Evolutionary conservation across 495 filamentous ascomycete species (phyloP), one percentile per base, ranked within the genome.

Genomic region (Podospora fimiseda): DNA sequence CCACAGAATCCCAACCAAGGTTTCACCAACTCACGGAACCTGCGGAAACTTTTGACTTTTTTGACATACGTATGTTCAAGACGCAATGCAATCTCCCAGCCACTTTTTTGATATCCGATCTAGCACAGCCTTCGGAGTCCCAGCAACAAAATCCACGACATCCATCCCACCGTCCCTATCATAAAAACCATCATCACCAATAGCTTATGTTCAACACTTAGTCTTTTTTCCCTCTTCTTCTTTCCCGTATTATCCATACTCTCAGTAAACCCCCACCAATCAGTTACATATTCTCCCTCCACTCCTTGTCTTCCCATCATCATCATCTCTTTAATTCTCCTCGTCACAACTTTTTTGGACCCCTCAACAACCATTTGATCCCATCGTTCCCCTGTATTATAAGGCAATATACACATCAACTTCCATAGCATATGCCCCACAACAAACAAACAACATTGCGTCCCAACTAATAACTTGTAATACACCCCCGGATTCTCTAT

Each of bases 361-460:
- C 11, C 38, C 38, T 47, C 22, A 56, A 13, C 30, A 38, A 9
- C 43, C 23, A n/a, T 33, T 45, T 50, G 40, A 63, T 13, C 27
- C 52, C 16, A 7, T 64, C n/a, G n/a, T n/a, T n/a, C n/a, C n/a
- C n/a, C n/a, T n/a, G n/a, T n/a, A n/a, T n/a, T n/a, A n/a, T n/a
- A n/a, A n/a, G n/a, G n/a, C 68, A 38, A 87, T 83, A 55, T 81
- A 80, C 16, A 64, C 37, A 89, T 69, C 2, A 67, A 61, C 0
- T 85, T 74, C 43, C 81, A 72, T 0, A 71, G 55, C 56, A 84
- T 87, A 43, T 75, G 71, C 27, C 78, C 40, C 2, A 55, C 44
- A 65, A 77, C 77, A 49, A 87, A 83, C 60, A 88, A 80, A 22
- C 85, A 63, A 56, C 82, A 87, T 59, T 90, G 87, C 19, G 83